Conservation (phyloP, 2,329 filamentous ascomycete species). For the Aspergillus fumigatus region DNA sequence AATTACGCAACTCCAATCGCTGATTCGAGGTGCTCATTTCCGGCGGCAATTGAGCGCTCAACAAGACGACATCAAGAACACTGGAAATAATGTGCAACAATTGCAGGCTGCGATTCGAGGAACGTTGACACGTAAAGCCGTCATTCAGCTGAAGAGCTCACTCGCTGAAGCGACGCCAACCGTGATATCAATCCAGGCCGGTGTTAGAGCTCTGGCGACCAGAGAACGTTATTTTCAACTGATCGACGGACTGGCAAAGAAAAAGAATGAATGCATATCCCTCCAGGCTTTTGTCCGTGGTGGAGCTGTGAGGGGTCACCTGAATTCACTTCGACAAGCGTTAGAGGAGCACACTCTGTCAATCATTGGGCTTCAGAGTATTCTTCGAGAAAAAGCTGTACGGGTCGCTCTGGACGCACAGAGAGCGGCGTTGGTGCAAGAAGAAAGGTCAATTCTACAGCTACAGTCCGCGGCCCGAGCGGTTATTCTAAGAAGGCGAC, state of each 20-base stretch:
- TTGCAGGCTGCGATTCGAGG: conserved; percentile 60
- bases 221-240: conserved; percentile 39
- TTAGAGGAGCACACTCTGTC: conserved; percentile 26
- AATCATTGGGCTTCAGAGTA: conserved; percentile 31
- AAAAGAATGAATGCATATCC: conserved; percentile 36
- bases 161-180: conserved; percentile 24
- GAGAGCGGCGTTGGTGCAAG: conserved; percentile 38
- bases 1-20: conserved; percentile 60
- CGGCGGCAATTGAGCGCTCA: conserved; percentile 42
- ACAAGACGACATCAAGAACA: conserved; percentile 41
- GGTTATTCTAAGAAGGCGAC: conserved; percentile 30
- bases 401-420: conserved; percentile 30
- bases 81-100: conserved; percentile 44
- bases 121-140: conserved; percentile 41
- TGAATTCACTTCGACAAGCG: conserved; percentile 24
- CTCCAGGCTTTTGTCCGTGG: conserved; percentile 47
- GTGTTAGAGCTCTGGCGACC: conserved; percentile 29
- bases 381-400: conserved; percentile 26
- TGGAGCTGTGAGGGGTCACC: conserved; percentile 22
- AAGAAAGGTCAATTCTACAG: conserved; percentile 41
- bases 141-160: conserved; percentile 20
- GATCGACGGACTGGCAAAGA: conserved; percentile 38
- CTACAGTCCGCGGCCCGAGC: conserved; percentile 51
- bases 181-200: conserved; percentile 35
- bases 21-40: conserved; percentile 62